phyloP scores from a whole-genome alignment of 2,329 filamentous ascomycete species.

The Stachybotrys echinatus region DNA sequence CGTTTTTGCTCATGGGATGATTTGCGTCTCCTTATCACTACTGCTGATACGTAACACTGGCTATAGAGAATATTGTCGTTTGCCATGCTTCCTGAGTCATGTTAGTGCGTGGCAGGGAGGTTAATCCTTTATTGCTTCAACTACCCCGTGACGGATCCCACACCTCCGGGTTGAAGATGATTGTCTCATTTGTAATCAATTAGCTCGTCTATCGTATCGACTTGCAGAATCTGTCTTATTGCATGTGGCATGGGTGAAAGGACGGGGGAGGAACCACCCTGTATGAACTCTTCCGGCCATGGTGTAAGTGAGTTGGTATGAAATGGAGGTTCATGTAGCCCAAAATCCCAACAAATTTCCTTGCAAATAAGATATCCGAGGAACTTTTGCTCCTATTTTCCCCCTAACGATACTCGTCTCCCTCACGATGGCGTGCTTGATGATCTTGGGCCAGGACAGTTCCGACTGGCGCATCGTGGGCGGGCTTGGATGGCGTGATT shows the following conservation, averaged over 20 bases:
- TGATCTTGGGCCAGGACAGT: neutral
- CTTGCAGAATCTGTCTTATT: neutral
- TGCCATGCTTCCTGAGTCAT: neutral
- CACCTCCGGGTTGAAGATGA: neutral
- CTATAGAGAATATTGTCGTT: too few relatives aligned
- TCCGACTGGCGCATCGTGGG: neutral
- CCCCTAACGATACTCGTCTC: neutral
- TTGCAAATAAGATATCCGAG: neutral
- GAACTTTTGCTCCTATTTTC: neutral
- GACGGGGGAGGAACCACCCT: too few relatives aligned
- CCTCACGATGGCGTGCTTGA: neutral
- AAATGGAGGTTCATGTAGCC: neutral
- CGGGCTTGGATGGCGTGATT: constrained; percentile 1
- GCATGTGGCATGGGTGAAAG: neutral
- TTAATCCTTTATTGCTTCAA: too few relatives aligned
- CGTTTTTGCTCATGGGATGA: too few relatives aligned
- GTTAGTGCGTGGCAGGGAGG: too few relatives aligned
- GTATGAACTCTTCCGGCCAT: too few relatives aligned
- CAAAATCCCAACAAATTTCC: neutral
- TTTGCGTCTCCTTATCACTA: too few relatives aligned
- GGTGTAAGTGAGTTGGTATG: too few relatives aligned
- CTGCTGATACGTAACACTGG: too few relatives aligned
- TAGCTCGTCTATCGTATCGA: neutral
- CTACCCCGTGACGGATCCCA: neutral
- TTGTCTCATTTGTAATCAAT: neutral